Base-by-base conservation (phyloP, 2,329 filamentous ascomycete species). In the Colletotrichum acutatum region DNA sequence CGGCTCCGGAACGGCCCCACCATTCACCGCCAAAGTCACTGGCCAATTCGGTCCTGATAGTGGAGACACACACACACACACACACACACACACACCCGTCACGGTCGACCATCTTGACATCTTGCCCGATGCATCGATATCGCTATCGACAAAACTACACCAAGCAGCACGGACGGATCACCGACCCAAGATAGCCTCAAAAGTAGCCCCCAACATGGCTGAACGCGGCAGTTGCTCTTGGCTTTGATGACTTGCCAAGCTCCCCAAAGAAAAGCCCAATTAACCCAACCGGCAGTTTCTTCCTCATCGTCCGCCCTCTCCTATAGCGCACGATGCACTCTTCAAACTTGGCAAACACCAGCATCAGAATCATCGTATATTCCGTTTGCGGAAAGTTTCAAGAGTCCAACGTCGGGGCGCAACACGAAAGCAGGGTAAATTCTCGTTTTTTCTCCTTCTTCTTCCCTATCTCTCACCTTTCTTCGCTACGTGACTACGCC, bases 361-460 rank as follows among this genome's bases (percentile, higher is more conserved):
- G 37, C 16, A 42, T 42, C 6, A n/a, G 4, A n/a, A 26, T 37
- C 61, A 54, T 46, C 19, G 42, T 19, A 54, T 24, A 7, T 37
- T 64, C 61, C 61, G 61, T 64, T 64, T 64, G 46, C 61, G 61
- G 61, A 54, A 30, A 28, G n/a, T 54, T 37, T 26, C 46, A 37
- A 22, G 61, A 37, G 7, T 30, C 49, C 46, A 54, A 64, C 61
- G 61, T 64, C 49, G 42, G 30, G 26, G 59, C 26, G 5, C 8
- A 52, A 26, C n/a, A 34, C 56, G 56, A 32, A 58, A 58, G 32
- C 56, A 58, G 28, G 56, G 19, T 5, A 32, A 19, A n/a, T 7
- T n/a, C 42, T 22, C 59, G 16, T 16, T 8, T 19, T 19, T 3
- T 42, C 6, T 32, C 30, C 11, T 19, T 42, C 16, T 42, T 14